These are phyloP conservation scores for Quambalaria eucalypti DNA, from an alignment of 1,284 basidiomycete species.

Conservation along the genomic window DNA sequence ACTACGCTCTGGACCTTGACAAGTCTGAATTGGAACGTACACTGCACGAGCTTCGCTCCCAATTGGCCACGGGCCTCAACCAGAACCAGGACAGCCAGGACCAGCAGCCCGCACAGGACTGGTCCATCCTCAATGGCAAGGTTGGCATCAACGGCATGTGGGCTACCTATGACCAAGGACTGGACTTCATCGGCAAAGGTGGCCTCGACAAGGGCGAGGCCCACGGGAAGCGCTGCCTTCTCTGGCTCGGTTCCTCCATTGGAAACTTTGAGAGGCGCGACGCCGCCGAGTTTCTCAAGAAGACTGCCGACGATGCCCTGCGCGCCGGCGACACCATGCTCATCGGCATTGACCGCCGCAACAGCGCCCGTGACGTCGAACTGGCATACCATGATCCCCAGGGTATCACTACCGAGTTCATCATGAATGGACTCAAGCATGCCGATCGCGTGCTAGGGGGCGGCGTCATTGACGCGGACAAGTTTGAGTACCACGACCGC, in stretches of 20 bases:
- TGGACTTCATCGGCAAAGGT: slow-evolving; percentile 52
- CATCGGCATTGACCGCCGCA: slow-evolving; percentile 77
- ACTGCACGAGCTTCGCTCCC: slow-evolving; percentile 57
- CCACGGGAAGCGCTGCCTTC: slow-evolving; percentile 48
- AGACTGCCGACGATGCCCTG: slow-evolving; percentile 58
- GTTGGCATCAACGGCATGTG: slow-evolving; percentile 59
- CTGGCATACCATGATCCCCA: slow-evolving; percentile 52
- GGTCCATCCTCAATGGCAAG: slow-evolving; percentile 31
- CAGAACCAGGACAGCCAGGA: background rate
- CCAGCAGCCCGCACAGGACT: slow-evolving; percentile 55
- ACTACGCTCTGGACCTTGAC: slow-evolving; percentile 89
- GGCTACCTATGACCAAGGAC: slow-evolving; percentile 77
- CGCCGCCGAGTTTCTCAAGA: slow-evolving; percentile 66
- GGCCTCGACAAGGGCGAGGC: slow-evolving; percentile 36
- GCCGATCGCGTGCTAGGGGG: slow-evolving; percentile 50
- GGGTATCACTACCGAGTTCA: slow-evolving; percentile 72
- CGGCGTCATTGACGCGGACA: slow-evolving; percentile 54
- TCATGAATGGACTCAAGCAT: slow-evolving; percentile 75
- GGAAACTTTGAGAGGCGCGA: slow-evolving; percentile 75
- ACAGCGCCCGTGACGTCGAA: slow-evolving; percentile 61
- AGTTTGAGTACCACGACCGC: slow-evolving; percentile 74
- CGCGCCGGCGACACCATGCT: slow-evolving; percentile 57
- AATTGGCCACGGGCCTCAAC: slow-evolving; percentile 9
- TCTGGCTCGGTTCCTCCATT: slow-evolving; percentile 89
- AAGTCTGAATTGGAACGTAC: slow-evolving; percentile 74